Conservation (phyloP, 2,329 filamentous ascomycete genomes). For the Endocalyx cinctus region DNA sequence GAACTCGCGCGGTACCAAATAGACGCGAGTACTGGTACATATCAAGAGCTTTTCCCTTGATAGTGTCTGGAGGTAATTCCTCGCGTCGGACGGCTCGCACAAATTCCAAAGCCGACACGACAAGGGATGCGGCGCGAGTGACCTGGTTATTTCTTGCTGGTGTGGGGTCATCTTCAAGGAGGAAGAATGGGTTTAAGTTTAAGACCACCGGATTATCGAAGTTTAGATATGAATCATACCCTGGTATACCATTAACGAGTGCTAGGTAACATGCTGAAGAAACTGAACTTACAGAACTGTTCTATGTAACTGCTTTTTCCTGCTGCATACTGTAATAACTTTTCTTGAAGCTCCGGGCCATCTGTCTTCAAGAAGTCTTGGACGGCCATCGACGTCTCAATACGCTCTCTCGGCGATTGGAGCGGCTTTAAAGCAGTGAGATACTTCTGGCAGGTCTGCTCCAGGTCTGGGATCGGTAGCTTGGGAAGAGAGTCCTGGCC, state of each 20-base stretch:
- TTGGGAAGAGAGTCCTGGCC: conserved; percentile 85
- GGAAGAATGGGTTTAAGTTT: conserved; percentile 96
- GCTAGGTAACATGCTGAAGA: no score
- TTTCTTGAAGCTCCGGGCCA: conserved; percentile 81
- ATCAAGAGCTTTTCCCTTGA: conserved; percentile 80
- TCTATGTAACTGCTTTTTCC: conserved; percentile 96
- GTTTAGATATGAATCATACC: conserved; percentile 98
- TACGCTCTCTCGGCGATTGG: conserved; percentile 75
- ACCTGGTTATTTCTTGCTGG: conserved; percentile 96
- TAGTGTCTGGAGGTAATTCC: conserved; percentile 82
- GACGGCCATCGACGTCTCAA: conserved; percentile 75
- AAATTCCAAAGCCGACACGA: conserved; percentile 85
- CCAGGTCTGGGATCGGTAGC: conserved; percentile 86
- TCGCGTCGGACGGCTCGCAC: conserved; percentile 89
- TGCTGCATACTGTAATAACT: conserved; percentile 82
- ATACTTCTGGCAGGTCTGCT: conserved; percentile 73
- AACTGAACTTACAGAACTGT: conserved; percentile 88
- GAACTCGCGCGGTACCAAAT: conserved; percentile 91
- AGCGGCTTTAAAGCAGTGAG: conserved; percentile 74
- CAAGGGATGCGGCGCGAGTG: conserved; percentile 85
- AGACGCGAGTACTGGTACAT: conserved; percentile 98
- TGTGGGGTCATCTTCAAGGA: conserved; percentile 95
- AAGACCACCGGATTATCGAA: conserved; percentile 96
- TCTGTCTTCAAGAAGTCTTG: conserved; percentile 78
- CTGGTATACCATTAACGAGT: no score